Evolutionary conservation across 1,284 basidiomycete species (phyloP), one percentile per base, ranked within the genome.

Genomic region (Waitea zeae): DNA sequence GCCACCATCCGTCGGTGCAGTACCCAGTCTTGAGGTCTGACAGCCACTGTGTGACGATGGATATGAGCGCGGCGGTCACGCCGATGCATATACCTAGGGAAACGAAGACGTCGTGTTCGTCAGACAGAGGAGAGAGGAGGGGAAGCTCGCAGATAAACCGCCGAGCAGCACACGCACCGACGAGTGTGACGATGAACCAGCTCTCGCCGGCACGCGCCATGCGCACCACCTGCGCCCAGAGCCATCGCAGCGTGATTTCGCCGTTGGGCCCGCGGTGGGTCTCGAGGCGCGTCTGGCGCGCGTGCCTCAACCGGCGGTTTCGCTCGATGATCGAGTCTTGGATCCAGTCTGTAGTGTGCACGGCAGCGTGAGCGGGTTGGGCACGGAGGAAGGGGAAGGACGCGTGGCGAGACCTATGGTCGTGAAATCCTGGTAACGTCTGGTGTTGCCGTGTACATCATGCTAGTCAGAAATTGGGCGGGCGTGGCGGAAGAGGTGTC

Each of bases 11-110:
- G 38, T 92, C 84, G 1, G 75, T 70, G 54, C 95, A 99, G 51
- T 95, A 93, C 0, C 95, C 95, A 61, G 90, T 82, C 61, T 97
- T 97, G 41, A 97, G 72, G 53, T 98, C 92, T 1, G 90, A 92
- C 6, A 97, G 69, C 95, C 95, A 99, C 54, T 84, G 87, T n/a
- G 89, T 95, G 38, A 90, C 64, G 46, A 98, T 95, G 27, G 89
- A 90, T 43, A 97, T 93, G 39, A 98, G 54, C 1, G 89, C 95
- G 24, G 92, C 89, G 45, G 89, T 93, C 33, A 95, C 48, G 15
- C 95, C 95, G 42, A 99, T 98, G 41, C 74, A 72, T 31, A 88
- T 65, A 6, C 93, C 92, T 93, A 48, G 14, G 36, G 31, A 17
- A n/a, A n/a, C n/a, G 36, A 29, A 33, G n/a, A 17, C 22, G 40